These are phyloP conservation scores for Boletus subluridellus DNA, from an alignment of 1,284 basidiomycete genomes.

Conservation along the genomic window DNA sequence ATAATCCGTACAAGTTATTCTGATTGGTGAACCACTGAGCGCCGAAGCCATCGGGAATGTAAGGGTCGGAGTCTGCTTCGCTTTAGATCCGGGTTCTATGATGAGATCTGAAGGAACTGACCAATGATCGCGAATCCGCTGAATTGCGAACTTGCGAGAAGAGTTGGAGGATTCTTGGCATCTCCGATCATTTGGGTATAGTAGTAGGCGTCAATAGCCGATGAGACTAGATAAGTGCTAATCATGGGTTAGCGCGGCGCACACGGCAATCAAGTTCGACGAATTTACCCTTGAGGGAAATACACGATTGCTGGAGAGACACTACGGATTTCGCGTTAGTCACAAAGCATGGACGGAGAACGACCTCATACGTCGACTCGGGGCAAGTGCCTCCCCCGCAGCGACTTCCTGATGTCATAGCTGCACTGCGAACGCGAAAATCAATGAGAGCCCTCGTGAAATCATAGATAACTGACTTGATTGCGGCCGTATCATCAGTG, in stretches of 20 bases:
- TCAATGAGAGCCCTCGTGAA: neutral
- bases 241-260: slow-evolving; percentile 1
- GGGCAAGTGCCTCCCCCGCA: slow-evolving; percentile 15
- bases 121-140: slow-evolving; percentile 52
- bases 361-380: slow-evolving; percentile 24
- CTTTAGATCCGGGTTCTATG: slow-evolving; percentile 4
- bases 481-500: slow-evolving; percentile 32
- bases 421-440: slow-evolving; percentile 16
- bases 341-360: neutral
- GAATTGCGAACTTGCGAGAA: slow-evolving; percentile 46
- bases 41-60: slow-evolving; percentile 37
- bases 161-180: slow-evolving; percentile 45
- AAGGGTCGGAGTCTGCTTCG: slow-evolving; percentile 43
- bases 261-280: neutral
- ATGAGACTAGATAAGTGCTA: slow-evolving; percentile 47
- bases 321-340: slow-evolving; percentile 12
- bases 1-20: slow-evolving; percentile 44
- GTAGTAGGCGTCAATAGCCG: slow-evolving; percentile 49
- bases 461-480: slow-evolving; percentile 18
- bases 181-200: slow-evolving; percentile 52
- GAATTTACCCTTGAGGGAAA: slow-evolving; percentile 25
- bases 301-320: slow-evolving; percentile 32
- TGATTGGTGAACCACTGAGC: slow-evolving; percentile 48
- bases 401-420: slow-evolving; percentile 28
- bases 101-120: slow-evolving; percentile 20